phyloP scores from a whole-genome alignment of 176 grass and related monocot species.

The Phoenix dactylifera region DNA sequence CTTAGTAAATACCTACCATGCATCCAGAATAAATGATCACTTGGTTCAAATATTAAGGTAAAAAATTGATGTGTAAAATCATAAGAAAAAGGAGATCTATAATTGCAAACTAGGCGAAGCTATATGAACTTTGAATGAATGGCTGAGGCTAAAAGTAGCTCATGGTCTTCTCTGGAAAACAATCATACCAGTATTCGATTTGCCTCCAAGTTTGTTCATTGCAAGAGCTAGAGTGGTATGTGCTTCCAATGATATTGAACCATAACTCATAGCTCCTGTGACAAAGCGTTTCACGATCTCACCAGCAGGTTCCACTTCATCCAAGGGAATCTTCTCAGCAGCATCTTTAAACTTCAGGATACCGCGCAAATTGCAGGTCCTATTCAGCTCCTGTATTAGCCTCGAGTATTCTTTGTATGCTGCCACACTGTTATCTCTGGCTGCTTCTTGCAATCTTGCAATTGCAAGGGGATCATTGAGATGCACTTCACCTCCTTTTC shows the following conservation, averaged over 20 bases:
- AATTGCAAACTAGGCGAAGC: neutral
- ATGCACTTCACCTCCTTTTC: conserved; percentile 90
- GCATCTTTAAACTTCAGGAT: conserved; percentile 91
- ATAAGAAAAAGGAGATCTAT: no score
- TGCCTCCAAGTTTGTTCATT: conserved; percentile 96
- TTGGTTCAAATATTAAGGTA: no score
- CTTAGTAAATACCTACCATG: no score
- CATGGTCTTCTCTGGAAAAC: conserved; percentile 11
- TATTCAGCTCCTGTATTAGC: conserved; percentile 92
- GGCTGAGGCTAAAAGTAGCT: neutral
- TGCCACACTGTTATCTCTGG: conserved; percentile 71
- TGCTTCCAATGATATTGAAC: conserved; percentile 96
- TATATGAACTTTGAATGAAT: neutral
- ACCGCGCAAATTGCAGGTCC: conserved; percentile 79
- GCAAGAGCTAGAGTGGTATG: conserved; percentile 88
- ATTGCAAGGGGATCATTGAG: conserved; percentile 96
- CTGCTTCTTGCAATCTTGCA: conserved; percentile 90
- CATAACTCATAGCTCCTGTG: conserved; percentile 99
- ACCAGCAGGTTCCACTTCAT: conserved; percentile 82
- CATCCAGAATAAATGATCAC: no score
- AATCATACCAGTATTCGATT: conserved; percentile 93
- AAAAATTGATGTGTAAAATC: no score
- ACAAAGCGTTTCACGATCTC: conserved; percentile 90
- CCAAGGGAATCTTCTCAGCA: conserved; percentile 56
- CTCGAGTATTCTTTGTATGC: conserved; percentile 93